phyloP scores from a whole-genome alignment of 306 rosid species.

The Elaeagnus macrophylla region DNA sequence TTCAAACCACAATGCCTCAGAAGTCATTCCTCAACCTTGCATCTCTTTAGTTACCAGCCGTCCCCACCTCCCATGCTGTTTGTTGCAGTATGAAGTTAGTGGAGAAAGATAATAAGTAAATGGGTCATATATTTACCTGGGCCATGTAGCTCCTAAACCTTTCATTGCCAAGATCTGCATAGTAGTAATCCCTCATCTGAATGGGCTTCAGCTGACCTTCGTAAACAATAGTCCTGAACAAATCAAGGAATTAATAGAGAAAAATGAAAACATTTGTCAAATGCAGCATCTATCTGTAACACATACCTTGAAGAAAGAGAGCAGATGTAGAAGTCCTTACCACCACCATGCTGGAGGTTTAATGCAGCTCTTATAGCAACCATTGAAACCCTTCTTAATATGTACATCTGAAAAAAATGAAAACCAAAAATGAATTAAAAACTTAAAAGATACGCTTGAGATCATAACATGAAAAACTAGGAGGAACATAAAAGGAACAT shows the following conservation, averaged over 20 bases:
- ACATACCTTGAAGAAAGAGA: slow-evolving; percentile 92
- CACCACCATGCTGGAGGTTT: too few relatives aligned
- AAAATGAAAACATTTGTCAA: slow-evolving; percentile 4
- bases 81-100: too few relatives aligned
- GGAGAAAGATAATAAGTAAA: too few relatives aligned
- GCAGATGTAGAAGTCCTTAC: slow-evolving; percentile 82
- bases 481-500: neutral
- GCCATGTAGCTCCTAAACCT: too few relatives aligned
- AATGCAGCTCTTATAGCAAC: slow-evolving; percentile 52
- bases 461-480: neutral
- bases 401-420: slow-evolving; percentile 64
- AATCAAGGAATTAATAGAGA: neutral
- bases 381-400: slow-evolving; percentile 73
- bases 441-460: neutral
- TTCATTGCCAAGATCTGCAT: too few relatives aligned
- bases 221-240: too few relatives aligned
- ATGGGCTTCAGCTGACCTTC: too few relatives aligned
- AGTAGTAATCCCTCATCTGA: too few relatives aligned
- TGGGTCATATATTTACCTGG: too few relatives aligned
- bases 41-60: slow-evolving; percentile 95
- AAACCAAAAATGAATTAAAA: slow-evolving; percentile 5
- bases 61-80: too few relatives aligned
- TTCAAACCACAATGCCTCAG: slow-evolving; percentile 99
- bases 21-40: slow-evolving; percentile 99
- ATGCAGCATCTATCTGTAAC: slow-evolving; percentile 9